phyloP scores from a whole-genome alignment of 2,329 filamentous ascomycete genomes.

The Pseudogymnoascus sp. region DNA sequence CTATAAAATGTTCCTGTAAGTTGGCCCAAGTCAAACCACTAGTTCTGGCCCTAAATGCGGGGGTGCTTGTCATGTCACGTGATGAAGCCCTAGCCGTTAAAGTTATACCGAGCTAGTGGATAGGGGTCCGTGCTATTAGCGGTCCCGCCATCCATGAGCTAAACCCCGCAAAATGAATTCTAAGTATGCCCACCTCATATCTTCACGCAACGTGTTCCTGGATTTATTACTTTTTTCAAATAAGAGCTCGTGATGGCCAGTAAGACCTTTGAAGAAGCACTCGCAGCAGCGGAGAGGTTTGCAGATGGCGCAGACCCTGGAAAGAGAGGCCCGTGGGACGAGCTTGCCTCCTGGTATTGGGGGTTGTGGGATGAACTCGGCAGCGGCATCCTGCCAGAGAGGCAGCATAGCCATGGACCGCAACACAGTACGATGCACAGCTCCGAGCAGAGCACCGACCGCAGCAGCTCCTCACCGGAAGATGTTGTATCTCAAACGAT shows the following conservation, averaged over 20 bases:
- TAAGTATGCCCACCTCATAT: neutral
- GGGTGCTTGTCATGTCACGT: neutral
- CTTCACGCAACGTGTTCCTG: neutral
- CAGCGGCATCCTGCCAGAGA: neutral
- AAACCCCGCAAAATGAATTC: neutral
- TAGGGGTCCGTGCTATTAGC: neutral
- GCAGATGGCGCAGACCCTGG: neutral
- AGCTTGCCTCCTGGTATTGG: conserved; percentile 11
- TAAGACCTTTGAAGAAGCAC: neutral
- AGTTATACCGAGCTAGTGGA: neutral
- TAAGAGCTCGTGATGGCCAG: neutral
- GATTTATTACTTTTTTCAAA: neutral
- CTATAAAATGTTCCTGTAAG: neutral
- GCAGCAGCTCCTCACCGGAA: neutral
- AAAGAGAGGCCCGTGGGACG: conserved; percentile 8
- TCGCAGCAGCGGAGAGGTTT: neutral
- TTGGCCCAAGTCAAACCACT: neutral
- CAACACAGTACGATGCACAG: neutral
- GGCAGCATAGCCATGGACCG: neutral
- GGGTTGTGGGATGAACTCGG: conserved; percentile 9
- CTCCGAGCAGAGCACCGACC: neutral
- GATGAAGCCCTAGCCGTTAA: neutral
- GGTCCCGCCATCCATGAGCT: neutral
- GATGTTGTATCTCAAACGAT: neutral
- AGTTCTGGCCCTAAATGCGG: neutral